Percentiles rank a stretch among this genome's conserved stretches.
Evolutionary conservation across 345 rosid species (phyloP).

Genomic region (Eutrema yunnanense): DNA sequence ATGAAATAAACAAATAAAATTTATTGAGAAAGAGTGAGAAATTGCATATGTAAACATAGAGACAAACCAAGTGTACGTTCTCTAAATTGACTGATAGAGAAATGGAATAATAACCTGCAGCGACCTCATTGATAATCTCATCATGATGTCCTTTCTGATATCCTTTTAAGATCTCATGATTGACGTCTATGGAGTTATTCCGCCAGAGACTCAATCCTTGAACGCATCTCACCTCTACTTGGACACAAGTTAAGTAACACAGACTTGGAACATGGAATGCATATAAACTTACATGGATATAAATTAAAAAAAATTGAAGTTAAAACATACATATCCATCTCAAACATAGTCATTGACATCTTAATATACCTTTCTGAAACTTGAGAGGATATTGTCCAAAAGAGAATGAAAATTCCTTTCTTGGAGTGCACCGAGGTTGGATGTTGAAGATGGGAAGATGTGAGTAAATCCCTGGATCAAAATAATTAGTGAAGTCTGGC

Average conservation of each 20-base stretch:
- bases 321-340: neutral
- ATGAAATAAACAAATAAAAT: constrained; percentile 18
- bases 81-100: neutral
- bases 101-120: constrained; percentile 55
- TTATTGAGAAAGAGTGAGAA: constrained; percentile 2
- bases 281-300: neutral
- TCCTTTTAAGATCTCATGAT: constrained; percentile 64
- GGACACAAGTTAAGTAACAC: neutral
- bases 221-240: constrained; percentile 19
- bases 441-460: constrained; percentile 46
- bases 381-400: constrained; percentile 4
- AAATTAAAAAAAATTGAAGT: neutral
- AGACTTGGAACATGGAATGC: neutral
- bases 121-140: constrained; percentile 54
- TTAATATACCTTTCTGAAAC: constrained; percentile 37
- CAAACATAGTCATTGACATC: neutral
- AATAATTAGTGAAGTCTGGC: constrained; percentile 30
- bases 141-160: constrained; percentile 57
- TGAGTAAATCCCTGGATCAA: constrained; percentile 59
- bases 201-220: constrained; percentile 60
- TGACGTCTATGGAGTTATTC: constrained; percentile 54
- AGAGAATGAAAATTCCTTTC: constrained; percentile 31
- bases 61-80: neutral
- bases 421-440: constrained; percentile 46
- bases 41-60: neutral